Conservation (phyloP, 2,329 filamentous ascomycete species). For the Fusarium sp. region DNA sequence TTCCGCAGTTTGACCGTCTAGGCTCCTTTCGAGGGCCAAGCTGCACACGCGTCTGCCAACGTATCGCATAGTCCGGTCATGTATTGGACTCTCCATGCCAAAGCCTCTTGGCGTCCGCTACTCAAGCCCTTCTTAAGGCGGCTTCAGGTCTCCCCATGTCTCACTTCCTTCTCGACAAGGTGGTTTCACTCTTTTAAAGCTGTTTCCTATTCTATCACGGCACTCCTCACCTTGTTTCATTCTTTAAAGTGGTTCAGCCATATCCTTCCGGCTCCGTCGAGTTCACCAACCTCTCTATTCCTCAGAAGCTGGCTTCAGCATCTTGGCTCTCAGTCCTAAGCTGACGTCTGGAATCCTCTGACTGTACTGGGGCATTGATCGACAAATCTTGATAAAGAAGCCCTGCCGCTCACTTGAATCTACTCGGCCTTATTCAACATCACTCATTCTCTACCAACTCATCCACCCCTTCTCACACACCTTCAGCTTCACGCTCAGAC, state of each 20-base stretch:
- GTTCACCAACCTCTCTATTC: constrained; percentile 3
- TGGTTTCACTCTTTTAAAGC: constrained; percentile 16
- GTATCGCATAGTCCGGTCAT: background rate
- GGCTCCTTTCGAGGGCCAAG: background rate
- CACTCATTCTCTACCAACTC: constrained; percentile 9
- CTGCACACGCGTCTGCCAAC: constrained; percentile 9
- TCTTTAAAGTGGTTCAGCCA: constrained; percentile 28
- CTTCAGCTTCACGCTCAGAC: background rate
- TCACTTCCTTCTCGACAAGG: constrained; percentile 11
- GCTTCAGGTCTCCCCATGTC: constrained; percentile 21
- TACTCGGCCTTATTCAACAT: background rate
- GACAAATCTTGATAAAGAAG: constrained; percentile 29
- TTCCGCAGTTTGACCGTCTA: constrained; percentile 23
- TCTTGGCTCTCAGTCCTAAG: constrained; percentile 21
- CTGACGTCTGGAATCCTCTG: constrained; percentile 7
- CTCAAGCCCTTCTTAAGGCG: constrained; percentile 28
- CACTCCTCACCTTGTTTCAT: constrained; percentile 20
- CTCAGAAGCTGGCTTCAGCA: constrained; percentile 35
- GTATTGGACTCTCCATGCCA: background rate
- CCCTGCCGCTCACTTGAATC: constrained; percentile 2
- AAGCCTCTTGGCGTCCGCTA: background rate
- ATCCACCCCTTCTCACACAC: constrained; percentile 1
- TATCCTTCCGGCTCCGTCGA: constrained; percentile 20
- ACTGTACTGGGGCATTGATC: constrained; percentile 9
- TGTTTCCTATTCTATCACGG: constrained; percentile 24